Conservation (phyloP, 2,329 filamentous ascomycete genomes). For the Phoma sp. region DNA sequence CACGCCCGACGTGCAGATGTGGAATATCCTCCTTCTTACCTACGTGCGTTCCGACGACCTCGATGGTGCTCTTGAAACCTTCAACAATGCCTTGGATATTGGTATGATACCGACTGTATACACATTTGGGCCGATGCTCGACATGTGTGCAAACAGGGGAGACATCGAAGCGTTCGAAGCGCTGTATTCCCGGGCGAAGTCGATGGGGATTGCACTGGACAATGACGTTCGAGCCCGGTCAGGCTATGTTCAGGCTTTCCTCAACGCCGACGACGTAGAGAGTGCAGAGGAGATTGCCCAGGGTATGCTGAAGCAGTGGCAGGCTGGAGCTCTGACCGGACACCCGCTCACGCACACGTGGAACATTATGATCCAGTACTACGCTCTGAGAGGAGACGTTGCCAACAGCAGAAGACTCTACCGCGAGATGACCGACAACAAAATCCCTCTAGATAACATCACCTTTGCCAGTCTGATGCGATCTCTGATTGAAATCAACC, state of each 20-base stretch:
- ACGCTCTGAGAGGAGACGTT: conserved; percentile 70
- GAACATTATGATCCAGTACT: conserved; percentile 77
- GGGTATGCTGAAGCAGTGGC: conserved; percentile 60
- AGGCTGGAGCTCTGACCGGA: conserved; percentile 52
- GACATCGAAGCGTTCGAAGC: conserved; percentile 74
- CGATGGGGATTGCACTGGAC: conserved; percentile 41
- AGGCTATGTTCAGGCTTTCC: conserved; percentile 68
- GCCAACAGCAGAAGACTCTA: conserved; percentile 62
- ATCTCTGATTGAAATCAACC: conserved; percentile 59
- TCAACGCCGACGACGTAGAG: conserved; percentile 56
- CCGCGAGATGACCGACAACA: conserved; percentile 60
- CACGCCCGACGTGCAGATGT: conserved; percentile 66
- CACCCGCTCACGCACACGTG: conserved; percentile 69
- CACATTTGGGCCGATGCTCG: conserved; percentile 78
- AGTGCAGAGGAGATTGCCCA: conserved; percentile 62
- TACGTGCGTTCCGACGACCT: conserved; percentile 72
- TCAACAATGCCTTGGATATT: conserved; percentile 65
- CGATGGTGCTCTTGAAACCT: conserved; percentile 68
- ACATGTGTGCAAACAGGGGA: conserved; percentile 72
- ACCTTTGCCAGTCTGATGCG: conserved; percentile 71
- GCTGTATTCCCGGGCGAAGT: conserved; percentile 69
- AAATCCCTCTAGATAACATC: conserved; percentile 61
- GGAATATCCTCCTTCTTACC: conserved; percentile 80
- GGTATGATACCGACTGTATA: conserved; percentile 64
- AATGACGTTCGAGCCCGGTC: conserved; percentile 34